Conservation (phyloP, 177 flowering plant species). For the Tripterygium wilfordii region DNA sequence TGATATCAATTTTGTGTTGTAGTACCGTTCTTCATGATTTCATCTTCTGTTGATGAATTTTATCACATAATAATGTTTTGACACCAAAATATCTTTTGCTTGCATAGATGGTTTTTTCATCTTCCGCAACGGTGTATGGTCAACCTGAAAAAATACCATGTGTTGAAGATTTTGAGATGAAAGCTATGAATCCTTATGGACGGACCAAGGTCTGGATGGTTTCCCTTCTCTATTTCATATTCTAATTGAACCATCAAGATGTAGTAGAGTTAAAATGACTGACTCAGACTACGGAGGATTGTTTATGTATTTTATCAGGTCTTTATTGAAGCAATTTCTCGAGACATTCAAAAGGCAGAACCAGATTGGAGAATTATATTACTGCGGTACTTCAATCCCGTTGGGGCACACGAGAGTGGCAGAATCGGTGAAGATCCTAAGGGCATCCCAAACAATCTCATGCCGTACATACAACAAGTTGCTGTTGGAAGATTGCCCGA, state of each 20-base stretch:
- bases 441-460: conserved; percentile 94
- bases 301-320: conserved; percentile 62
- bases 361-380: conserved; percentile 81
- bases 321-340: conserved; percentile 84
- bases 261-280: no score
- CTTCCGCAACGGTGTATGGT: conserved; percentile 97
- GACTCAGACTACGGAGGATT: no score
- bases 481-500: conserved; percentile 92
- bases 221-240: not conserved
- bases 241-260: no score
- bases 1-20: no score
- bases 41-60: no score
- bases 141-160: conserved; percentile 91
- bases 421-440: conserved; percentile 94
- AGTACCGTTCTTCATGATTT: no score
- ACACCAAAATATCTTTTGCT: no score
- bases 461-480: conserved; percentile 97
- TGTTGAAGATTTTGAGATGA: conserved; percentile 63
- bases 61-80: no score
- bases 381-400: conserved; percentile 93
- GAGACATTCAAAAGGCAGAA: conserved; percentile 82
- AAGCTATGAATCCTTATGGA: conserved; percentile 96
- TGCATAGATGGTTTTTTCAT: conserved; percentile 97
- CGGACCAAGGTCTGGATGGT: conserved; percentile 74
- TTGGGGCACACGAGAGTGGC: conserved; percentile 94